phyloP scores from a whole-genome alignment of 2,329 filamentous ascomycete genomes.

The Neonectria magnoliae region DNA sequence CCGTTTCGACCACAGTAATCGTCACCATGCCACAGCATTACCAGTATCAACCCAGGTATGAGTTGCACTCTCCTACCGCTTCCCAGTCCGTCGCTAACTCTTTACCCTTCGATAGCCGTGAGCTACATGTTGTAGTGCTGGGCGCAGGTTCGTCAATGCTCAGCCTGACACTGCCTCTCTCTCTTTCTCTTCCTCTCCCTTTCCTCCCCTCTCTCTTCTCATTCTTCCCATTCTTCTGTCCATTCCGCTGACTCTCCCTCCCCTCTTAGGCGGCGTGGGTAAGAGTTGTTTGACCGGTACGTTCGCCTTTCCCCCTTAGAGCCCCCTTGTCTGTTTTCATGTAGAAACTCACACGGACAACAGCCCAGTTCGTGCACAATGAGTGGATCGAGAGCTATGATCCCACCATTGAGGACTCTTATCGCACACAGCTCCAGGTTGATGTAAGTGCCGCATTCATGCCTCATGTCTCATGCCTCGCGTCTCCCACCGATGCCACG shows the following conservation, averaged over 20 bases:
- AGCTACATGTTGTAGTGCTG: constrained; percentile 85
- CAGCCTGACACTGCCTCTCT: constrained; percentile 12
- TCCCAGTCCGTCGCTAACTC: constrained; percentile 30
- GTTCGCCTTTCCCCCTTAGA: constrained; percentile 37
- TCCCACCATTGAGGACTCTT: constrained; percentile 82
- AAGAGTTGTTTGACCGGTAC: constrained; percentile 92
- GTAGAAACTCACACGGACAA: constrained; percentile 34
- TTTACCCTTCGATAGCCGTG: constrained; percentile 62
- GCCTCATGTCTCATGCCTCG: neutral
- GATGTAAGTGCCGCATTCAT: constrained; percentile 71
- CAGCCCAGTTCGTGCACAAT: constrained; percentile 92
- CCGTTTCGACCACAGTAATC: constrained; percentile 18
- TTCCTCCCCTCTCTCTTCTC: neutral
- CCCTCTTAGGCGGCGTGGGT: constrained; percentile 78
- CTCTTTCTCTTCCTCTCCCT: neutral
- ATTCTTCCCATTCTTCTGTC: constrained; percentile 21
- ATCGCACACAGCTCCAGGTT: constrained; percentile 79
- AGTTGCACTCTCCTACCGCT: neutral
- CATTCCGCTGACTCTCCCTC: constrained; percentile 45
- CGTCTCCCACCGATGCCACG: constrained; percentile 9
- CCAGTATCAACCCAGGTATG: constrained; percentile 43
- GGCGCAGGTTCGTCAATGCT: constrained; percentile 71
- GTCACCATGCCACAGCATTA: constrained; percentile 43
- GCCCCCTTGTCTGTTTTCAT: constrained; percentile 28
- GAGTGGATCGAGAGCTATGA: constrained; percentile 93